Evolutionary conservation across 78 protist genomes (phyloP).

Genomic region (Acrasis kona): DNA sequence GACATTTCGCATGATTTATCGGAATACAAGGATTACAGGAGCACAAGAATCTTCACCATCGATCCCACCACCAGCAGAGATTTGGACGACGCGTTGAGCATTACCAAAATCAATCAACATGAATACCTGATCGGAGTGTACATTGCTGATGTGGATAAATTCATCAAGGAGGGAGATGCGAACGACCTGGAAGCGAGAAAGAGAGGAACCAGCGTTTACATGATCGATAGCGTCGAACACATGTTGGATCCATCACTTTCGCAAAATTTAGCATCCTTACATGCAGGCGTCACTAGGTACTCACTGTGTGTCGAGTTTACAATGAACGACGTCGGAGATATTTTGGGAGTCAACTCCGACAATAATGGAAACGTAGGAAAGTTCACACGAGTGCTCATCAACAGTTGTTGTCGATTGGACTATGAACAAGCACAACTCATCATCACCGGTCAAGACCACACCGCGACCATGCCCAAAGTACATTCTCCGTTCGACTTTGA

Average conservation of each 20-base stretch:
- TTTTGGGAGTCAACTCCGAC: neutral
- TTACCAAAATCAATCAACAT: slow-evolving; percentile 4
- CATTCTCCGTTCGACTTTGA: neutral
- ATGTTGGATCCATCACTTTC: slow-evolving; percentile 81
- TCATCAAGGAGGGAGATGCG: slow-evolving; percentile 43
- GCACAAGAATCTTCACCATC: slow-evolving; percentile 58
- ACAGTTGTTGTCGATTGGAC: neutral
- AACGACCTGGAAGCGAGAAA: slow-evolving; percentile 58
- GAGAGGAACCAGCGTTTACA: slow-evolving; percentile 73
- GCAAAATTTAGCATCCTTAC: slow-evolving; percentile 62
- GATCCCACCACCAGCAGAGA: slow-evolving; percentile 88
- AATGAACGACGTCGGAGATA: neutral
- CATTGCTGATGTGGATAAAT: slow-evolving; percentile 90
- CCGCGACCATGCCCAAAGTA: no score
- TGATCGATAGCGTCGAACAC: slow-evolving; percentile 72
- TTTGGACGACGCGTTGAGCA: slow-evolving; percentile 82
- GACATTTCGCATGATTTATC: no score
- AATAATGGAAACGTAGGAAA: no score
- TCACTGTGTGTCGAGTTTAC: neutral
- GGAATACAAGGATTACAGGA: slow-evolving; percentile 51
- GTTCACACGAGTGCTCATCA: neutral
- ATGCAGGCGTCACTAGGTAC: neutral
- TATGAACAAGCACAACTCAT: neutral
- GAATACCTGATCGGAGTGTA: slow-evolving; percentile 70
- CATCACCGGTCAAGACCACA: neutral